Conservation (phyloP, 148 eudicot species). For the Rhododendron griersonianum region DNA sequence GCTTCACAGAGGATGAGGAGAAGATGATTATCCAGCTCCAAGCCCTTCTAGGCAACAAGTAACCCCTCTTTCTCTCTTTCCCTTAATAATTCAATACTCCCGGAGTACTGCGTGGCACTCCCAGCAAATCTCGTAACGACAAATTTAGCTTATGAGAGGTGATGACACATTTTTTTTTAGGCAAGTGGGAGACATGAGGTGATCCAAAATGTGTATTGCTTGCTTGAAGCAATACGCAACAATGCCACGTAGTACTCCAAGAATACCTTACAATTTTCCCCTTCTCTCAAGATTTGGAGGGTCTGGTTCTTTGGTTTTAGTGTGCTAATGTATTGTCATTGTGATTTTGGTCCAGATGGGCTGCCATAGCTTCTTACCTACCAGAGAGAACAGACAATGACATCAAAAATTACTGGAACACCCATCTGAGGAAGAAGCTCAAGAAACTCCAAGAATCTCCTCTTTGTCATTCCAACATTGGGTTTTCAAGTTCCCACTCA, state of each 20-base stretch:
- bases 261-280: background rate
- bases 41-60: constrained; percentile 91
- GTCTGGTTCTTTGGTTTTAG: background rate
- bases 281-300: background rate
- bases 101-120: background rate
- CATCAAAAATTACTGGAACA: constrained; percentile 91
- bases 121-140: background rate
- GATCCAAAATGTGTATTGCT: background rate
- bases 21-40: constrained; percentile 89
- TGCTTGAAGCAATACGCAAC: background rate
- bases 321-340: background rate
- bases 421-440: constrained; percentile 79
- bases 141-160: background rate
- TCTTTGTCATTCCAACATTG: constrained; percentile 15
- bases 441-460: constrained; percentile 32
- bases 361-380: constrained; percentile 91
- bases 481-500: constrained; percentile 24
- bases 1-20: constrained; percentile 77
- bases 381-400: constrained; percentile 91
- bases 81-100: background rate
- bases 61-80: background rate
- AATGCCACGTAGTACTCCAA: background rate
- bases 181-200: background rate
- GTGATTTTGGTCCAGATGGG: constrained; percentile 50
- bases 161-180: background rate